These are phyloP conservation scores for Quercus cerris DNA, from an alignment of 306 rosid species.

Conservation along the genomic window DNA sequence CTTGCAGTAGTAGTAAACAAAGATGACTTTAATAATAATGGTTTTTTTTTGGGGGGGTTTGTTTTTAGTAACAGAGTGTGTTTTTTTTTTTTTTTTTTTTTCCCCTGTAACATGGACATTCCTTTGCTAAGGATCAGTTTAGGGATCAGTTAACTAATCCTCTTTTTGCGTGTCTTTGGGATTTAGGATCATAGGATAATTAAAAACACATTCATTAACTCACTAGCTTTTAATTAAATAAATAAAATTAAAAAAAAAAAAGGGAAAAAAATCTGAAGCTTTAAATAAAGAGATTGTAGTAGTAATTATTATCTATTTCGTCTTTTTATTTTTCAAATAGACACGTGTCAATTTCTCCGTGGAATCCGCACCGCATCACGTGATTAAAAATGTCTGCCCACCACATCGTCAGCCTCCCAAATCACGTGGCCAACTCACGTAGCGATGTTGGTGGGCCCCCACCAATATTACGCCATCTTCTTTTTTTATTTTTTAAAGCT, in stretches of 20 bases:
- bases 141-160: conserved; percentile 91
- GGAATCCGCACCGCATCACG: conserved; percentile 71
- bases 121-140: conserved; percentile 59
- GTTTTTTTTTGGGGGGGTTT: not conserved
- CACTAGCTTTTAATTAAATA: not conserved
- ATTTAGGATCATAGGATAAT: too few species aligned
- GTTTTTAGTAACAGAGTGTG: not conserved
- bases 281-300: not conserved
- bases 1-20: not conserved
- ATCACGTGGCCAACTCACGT: conserved; percentile 98
- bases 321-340: not conserved
- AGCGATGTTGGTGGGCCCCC: conserved; percentile 42
- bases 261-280: not conserved
- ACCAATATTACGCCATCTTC: conserved; percentile 17
- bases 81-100: not conserved
- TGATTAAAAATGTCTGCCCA: conserved; percentile 59
- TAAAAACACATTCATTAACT: not conserved
- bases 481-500: not conserved
- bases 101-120: conserved; percentile 52
- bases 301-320: not conserved
- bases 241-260: not conserved
- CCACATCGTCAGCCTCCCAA: conserved; percentile 39
- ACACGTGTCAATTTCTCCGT: conserved; percentile 47
- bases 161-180: conserved; percentile 21
- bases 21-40: not conserved